Conservation (phyloP, 306 rosid species). For the Cicer judaicum region DNA sequence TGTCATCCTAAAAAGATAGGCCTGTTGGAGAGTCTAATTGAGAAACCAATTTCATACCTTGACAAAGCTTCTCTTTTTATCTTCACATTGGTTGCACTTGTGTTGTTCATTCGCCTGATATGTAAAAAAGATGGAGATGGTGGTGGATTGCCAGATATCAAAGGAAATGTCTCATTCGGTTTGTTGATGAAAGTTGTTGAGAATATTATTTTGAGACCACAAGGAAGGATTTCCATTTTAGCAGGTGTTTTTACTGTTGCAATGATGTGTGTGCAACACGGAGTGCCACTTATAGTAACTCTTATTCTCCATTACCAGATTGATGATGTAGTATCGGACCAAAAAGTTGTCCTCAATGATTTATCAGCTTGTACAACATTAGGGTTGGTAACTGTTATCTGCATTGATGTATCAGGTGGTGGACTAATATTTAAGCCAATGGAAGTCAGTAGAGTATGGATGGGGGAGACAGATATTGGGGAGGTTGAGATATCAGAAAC, state of each 20-base stretch:
- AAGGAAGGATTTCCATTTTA: conserved; percentile 56
- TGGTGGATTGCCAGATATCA: conserved; percentile 59
- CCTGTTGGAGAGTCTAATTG: conserved; percentile 54
- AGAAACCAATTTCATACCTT: conserved; percentile 47
- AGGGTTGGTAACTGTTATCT: conserved; percentile 64
- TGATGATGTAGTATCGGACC: conserved; percentile 33
- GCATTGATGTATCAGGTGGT: conserved; percentile 60
- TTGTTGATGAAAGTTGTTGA: conserved; percentile 42
- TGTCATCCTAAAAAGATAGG: conserved; percentile 24
- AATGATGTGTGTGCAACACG: conserved; percentile 63
- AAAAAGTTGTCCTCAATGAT: conserved; percentile 43
- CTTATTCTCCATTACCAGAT: conserved; percentile 50
- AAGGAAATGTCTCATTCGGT: conserved; percentile 57
- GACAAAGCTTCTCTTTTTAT: conserved; percentile 51
- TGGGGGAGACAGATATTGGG: conserved; percentile 53
- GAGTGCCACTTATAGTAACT: conserved; percentile 58
- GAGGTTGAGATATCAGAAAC: conserved; percentile 21
- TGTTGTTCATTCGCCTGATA: conserved; percentile 54
- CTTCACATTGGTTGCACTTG: conserved; percentile 47
- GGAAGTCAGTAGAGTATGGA: conserved; percentile 54
- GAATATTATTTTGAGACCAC: conserved; percentile 47
- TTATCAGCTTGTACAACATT: conserved; percentile 66
- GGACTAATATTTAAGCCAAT: conserved; percentile 34
- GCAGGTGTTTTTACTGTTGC: conserved; percentile 42
- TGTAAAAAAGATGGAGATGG: conserved; percentile 44